These are phyloP conservation scores for Oropetium thomaeum DNA, from an alignment of 176 grass and related monocot species.

Conservation along the genomic window DNA sequence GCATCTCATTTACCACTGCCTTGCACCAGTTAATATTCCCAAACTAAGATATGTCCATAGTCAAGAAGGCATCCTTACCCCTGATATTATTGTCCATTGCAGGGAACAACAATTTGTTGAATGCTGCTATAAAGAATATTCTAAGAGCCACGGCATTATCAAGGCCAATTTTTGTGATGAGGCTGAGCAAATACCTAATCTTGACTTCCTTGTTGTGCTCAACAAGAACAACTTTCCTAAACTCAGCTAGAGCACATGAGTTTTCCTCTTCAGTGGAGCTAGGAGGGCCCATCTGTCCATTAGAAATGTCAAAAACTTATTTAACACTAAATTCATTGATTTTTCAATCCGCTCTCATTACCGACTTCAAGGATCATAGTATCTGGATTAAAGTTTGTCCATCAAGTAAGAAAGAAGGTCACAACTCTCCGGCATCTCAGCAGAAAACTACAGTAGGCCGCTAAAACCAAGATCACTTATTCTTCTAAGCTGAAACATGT, in stretches of 20 bases:
- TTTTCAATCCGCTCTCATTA: neutral
- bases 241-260: neutral
- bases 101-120: too few species aligned
- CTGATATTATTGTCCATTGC: neutral
- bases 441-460: too few species aligned
- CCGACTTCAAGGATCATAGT: neutral
- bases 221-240: neutral
- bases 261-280: neutral
- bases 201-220: neutral
- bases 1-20: neutral
- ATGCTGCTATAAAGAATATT: too few species aligned
- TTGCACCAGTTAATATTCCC: neutral
- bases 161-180: too few species aligned
- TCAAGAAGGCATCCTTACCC: neutral
- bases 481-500: too few species aligned
- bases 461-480: too few species aligned
- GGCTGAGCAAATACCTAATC: neutral
- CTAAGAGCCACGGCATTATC: too few species aligned
- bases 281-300: neutral
- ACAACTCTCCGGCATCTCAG: too few species aligned
- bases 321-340: neutral
- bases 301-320: neutral
- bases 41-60: neutral
- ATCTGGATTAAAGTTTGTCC: neutral
- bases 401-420: too few species aligned